Evolutionary conservation across 2,329 filamentous ascomycete genomes (phyloP), one percentile per base, ranked within the genome.

Genomic region (Phyllachora maydis): DNA sequence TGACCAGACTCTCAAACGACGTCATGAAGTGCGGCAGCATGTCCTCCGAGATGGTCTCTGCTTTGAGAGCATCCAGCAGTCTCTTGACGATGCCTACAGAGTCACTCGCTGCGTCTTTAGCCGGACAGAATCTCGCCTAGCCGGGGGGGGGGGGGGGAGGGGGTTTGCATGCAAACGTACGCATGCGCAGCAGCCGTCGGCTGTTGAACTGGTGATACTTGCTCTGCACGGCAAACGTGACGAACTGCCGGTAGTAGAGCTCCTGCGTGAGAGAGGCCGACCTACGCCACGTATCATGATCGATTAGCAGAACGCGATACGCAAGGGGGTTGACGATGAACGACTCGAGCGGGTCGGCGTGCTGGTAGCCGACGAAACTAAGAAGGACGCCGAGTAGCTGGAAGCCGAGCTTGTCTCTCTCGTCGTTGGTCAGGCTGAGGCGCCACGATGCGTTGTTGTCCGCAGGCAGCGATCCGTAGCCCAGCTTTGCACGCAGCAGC

Each of bases 311-410:
- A 16, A 92, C 73, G 21, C 88, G 72, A 46, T 95, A 98, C 4
- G 85, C 88, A 30, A 98, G 59, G 0, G 88, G 85, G 37, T 98
- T 98, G 35, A 91, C 77, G 41, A 98, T 90, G 36, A 93, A 78
- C 2, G 85, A 93, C 28, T 85, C 73, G 28, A 81, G 67, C 1
- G 82, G 78, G 16, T 70, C 60, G n/a, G 64, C 53, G 32, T 74
- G 70, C 30, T 83, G 72, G 45, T 91, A 95, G 3, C 88, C 88
- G 28, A 93, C 71, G 42, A 95, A 98, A 6, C 65, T 62, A 11
- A 98, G 59, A 4, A 92, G 67, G 13, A 85, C 53, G 27, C 68
- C 70, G 5, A 98, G 57, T 6, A 93, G 54, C 32, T 75, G 51
- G 39, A 71, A 54, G 28, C 56, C 52, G 30, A 69, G 38, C 32